Evolutionary conservation across 495 filamentous ascomycete genomes (phyloP).

Genomic region (Penicillium parvum): DNA sequence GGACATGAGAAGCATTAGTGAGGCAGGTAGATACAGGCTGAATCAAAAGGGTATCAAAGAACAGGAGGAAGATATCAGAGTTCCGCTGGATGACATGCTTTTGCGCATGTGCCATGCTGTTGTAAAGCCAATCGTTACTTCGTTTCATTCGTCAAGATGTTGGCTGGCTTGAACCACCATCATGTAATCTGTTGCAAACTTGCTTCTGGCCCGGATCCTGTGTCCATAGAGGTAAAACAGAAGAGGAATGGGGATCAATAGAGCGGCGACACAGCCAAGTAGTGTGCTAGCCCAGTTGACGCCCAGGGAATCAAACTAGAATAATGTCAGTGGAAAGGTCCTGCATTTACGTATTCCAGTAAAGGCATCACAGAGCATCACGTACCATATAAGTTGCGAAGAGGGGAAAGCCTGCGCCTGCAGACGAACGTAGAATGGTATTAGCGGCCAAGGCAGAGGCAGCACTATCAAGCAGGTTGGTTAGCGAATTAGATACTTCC

Average conservation of each 20-base stretch:
- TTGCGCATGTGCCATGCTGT: too few species aligned
- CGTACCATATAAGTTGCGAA: conserved; percentile 67
- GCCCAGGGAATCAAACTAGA: conserved; percentile 60
- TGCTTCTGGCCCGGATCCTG: conserved; percentile 60
- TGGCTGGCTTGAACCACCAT: conserved; percentile 14
- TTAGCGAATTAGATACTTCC: neutral
- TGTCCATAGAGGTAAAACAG: conserved; percentile 62
- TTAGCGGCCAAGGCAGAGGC: conserved; percentile 83
- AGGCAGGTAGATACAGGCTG: too few species aligned
- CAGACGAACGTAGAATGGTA: conserved; percentile 74
- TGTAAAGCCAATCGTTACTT: too few species aligned
- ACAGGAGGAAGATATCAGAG: too few species aligned
- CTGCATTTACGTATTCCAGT: neutral
- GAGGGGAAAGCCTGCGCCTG: conserved; percentile 73
- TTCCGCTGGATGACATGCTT: too few species aligned
- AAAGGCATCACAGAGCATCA: conserved; percentile 32
- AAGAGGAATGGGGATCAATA: conserved; percentile 71
- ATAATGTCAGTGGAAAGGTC: neutral
- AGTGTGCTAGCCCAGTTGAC: conserved; percentile 74
- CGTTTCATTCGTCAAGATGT: conserved; percentile 5
- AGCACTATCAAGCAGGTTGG: conserved; percentile 41
- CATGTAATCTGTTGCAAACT: conserved; percentile 46
- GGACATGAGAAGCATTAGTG: too few species aligned
- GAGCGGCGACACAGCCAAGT: conserved; percentile 63
- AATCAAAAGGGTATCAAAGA: neutral